Percentiles rank a stretch among this genome's conserved stretches.
Evolutionary conservation across 345 rosid species (phyloP).

Genomic region (Odontarrhena argentea): DNA sequence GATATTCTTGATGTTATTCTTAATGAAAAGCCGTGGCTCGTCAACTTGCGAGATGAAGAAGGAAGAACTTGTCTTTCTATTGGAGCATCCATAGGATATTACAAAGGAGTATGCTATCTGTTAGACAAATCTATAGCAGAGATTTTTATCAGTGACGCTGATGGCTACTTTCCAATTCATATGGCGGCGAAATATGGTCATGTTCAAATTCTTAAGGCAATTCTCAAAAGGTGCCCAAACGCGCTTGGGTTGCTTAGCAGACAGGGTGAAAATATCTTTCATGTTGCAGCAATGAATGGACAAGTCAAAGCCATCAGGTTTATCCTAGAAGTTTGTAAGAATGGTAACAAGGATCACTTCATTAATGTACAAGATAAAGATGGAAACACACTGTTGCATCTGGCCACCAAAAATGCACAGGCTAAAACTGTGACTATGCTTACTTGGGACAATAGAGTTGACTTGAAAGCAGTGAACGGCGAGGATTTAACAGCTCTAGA

Average conservation of each 20-base stretch:
- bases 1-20: slow-evolving; percentile 3
- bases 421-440: neutral
- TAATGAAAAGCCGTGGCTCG: neutral
- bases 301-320: neutral
- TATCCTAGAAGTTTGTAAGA: neutral
- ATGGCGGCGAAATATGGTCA: neutral
- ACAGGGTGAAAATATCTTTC: slow-evolving; percentile 2
- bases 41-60: neutral
- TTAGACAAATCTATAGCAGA: neutral
- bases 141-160: neutral
- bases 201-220: neutral
- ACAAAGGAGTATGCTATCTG: neutral
- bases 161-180: slow-evolving; percentile 4
- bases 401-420: slow-evolving; percentile 2
- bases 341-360: neutral
- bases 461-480: neutral
- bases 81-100: neutral
- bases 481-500: slow-evolving; percentile 26
- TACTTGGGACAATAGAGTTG: neutral
- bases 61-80: neutral
- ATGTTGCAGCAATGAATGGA: slow-evolving; percentile 13
- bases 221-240: neutral
- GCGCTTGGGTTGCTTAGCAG: slow-evolving; percentile 16
- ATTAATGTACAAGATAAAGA: slow-evolving; percentile 14
- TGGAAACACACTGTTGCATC: slow-evolving; percentile 17